phyloP scores from a whole-genome alignment of 176 grass and related monocot genomes.

The Cenchrus purpureus region DNA sequence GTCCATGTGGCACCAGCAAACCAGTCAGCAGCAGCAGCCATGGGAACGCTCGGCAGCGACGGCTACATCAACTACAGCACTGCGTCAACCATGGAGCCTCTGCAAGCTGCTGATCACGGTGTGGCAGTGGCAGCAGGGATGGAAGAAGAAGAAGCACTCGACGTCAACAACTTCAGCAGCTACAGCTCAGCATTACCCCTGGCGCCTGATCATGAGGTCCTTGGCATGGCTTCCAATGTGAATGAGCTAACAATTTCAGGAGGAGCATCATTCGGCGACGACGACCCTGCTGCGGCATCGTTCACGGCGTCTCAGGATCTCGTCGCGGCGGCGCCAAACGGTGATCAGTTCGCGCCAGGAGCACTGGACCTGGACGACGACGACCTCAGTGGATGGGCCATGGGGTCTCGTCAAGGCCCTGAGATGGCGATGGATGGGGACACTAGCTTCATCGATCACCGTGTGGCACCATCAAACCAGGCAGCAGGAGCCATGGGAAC shows the following conservation, averaged over 20 bases:
- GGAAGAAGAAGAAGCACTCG: not conserved
- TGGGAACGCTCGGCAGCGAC: not conserved
- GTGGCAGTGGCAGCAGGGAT: not conserved
- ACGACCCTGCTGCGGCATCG: not conserved
- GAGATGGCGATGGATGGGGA: not conserved
- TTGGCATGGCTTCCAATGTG: not conserved
- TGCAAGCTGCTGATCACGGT: not conserved
- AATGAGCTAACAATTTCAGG: not conserved
- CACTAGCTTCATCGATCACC: not conserved
- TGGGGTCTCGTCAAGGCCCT: not conserved
- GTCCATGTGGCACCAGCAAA: not conserved
- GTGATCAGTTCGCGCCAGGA: not conserved
- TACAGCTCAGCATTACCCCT: not conserved
- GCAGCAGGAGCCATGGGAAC: not conserved
- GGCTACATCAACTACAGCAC: not conserved
- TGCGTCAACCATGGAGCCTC: not conserved
- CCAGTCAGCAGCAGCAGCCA: not conserved
- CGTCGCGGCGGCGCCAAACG: not conserved
- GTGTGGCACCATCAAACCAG: not conserved
- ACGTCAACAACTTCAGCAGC: not conserved
- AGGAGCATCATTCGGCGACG: not conserved
- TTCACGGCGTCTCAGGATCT: not conserved
- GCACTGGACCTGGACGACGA: not conserved
- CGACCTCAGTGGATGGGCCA: not conserved
- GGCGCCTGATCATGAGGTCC: not conserved